Evolutionary conservation across 2,329 filamentous ascomycete genomes (phyloP).

Genomic region (Aureobasidium pullulans): DNA sequence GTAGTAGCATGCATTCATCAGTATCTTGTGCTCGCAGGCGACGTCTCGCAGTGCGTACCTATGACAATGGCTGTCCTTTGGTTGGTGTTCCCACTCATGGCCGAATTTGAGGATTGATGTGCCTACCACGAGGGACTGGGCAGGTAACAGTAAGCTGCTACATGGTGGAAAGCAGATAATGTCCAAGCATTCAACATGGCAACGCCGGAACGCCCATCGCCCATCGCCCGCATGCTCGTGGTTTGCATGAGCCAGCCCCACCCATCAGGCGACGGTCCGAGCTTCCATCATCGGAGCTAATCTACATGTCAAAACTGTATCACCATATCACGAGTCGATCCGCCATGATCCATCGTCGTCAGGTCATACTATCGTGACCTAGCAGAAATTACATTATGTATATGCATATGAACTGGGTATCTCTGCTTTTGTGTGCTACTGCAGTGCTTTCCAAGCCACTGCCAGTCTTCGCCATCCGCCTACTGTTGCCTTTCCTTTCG

Average conservation of each 20-base stretch:
- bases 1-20: slow-evolving; percentile 8
- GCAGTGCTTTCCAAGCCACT: slow-evolving; percentile 50
- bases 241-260: background rate
- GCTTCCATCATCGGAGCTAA: background rate
- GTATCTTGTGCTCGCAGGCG: slow-evolving; percentile 8
- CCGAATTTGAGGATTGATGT: background rate
- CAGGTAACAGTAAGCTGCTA: slow-evolving; percentile 3
- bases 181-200: slow-evolving; percentile 4
- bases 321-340: background rate
- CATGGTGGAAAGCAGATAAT: slow-evolving; percentile 1
- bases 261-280: background rate
- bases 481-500: slow-evolving; percentile 40
- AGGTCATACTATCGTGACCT: background rate
- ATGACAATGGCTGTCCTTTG: slow-evolving; percentile 47
- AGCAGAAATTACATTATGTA: slow-evolving; percentile 5
- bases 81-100: slow-evolving; percentile 4
- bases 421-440: slow-evolving; percentile 1
- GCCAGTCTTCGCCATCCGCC: slow-evolving; percentile 42
- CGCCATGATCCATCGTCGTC: background rate
- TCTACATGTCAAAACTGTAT: background rate
- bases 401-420: slow-evolving; percentile 5
- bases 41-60: slow-evolving; percentile 32
- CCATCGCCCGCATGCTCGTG: background rate
- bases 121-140: background rate
- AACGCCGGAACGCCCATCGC: background rate